Evolutionary conservation across 108 stramenopile species (phyloP), one percentile per base, ranked within the genome.

Genomic region (Discostella stelligeroides): DNA sequence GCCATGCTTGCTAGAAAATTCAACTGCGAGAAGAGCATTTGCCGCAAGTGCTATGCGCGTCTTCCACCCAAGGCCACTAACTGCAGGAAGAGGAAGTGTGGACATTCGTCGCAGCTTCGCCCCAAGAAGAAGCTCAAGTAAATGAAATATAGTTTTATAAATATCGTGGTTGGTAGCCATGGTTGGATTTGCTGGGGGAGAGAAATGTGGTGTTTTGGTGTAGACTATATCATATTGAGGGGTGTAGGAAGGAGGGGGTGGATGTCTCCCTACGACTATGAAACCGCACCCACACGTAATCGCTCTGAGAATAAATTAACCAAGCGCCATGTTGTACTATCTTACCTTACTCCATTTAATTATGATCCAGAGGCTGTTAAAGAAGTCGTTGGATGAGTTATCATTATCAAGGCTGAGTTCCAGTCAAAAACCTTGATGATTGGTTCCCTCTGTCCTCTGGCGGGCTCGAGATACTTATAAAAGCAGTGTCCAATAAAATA

Each of bases 71-170:
- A 94, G 59, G 99, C 99, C 60, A 97, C 86, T 58, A 99, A 99
- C 88, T 99, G 99, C 94, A 93, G 99, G 73, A 99, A 99, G 98
- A 99, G 98, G 95, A 99, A 99, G 93, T 99, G 99, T 72, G 99
- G 99, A 70, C 99, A 98, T 87, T 97, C 98, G 45, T 85, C 86
- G 51, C 98, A 99, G 89, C 89, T 99, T 46, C 96, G 99, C 83
- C 96, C 97, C 81, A 99, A 99, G 98, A 99, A 99, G 87, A 99
- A 98, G 97, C 96, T 99, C 60, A 99, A 98, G 87, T 98, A 60
- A 39, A 25, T 38, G n/a, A n/a, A n/a, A 40, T 37, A 25, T 24
- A 24, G 24, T 1, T 27, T 48, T 60, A 43, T 9, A n/a, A n/a
- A n/a, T n/a, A n/a, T n/a, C n/a, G n/a, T n/a, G n/a, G n/a, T n/a